A percentile compares a stretch with the other conserved stretches of the same genome.
Conservation (phyloP, 352 stramenopile species). For the Pythium aristosporum region DNA sequence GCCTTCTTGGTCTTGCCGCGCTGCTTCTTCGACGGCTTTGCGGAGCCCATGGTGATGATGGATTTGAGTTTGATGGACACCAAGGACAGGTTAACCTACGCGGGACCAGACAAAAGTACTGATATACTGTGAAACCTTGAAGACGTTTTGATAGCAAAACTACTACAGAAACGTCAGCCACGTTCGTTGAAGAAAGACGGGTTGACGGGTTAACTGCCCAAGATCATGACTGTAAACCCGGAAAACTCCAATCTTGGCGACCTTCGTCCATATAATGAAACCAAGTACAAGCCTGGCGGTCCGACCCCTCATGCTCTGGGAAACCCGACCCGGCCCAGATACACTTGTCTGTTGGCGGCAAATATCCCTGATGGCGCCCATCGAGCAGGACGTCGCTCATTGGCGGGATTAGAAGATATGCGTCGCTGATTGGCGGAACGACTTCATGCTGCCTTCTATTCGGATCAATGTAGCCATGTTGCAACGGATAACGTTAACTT, state of each 20-base stretch:
- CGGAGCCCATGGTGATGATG: constrained; percentile 35
- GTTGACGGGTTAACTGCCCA: neutral
- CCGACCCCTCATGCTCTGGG: neutral
- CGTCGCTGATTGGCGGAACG: constrained; percentile 32
- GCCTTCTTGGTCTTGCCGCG: constrained; percentile 64
- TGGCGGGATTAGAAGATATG: constrained; percentile 33
- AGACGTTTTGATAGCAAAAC: neutral
- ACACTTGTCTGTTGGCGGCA: constrained; percentile 1
- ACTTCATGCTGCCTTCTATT: neutral
- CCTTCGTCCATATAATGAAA: neutral
- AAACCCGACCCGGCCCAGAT: neutral
- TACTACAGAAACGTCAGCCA: neutral
- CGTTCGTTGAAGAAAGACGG: neutral
- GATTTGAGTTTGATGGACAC: constrained; percentile 4
- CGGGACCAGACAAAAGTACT: neutral
- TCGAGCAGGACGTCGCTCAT: constrained; percentile 23
- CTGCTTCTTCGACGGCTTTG: constrained; percentile 80
- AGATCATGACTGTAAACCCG: no score
- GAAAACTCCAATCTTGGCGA: no score
- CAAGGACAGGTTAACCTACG: constrained; percentile 17
- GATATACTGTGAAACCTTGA: neutral
- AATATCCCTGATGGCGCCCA: neutral
- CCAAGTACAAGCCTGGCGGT: neutral
- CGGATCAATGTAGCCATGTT: constrained; percentile 4
- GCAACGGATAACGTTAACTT: no score